Conservation (phyloP, 2,329 filamentous ascomycete species). For the Aspergillus flavus region DNA sequence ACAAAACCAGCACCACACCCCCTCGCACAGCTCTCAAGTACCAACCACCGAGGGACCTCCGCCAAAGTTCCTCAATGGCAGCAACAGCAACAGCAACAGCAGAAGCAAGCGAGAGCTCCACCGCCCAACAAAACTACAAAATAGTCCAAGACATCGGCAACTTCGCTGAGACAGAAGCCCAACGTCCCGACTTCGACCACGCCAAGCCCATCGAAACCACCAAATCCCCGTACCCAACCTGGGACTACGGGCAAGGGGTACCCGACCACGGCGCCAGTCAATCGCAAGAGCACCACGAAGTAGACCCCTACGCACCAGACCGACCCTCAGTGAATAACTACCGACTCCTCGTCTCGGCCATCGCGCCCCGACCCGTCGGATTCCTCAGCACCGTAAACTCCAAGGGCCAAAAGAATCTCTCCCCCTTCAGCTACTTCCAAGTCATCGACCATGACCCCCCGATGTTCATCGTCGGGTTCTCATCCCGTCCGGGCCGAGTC, state of each 20-base stretch:
- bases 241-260: conserved; percentile 28
- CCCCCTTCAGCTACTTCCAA: conserved; percentile 83
- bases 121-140: conserved; percentile 18
- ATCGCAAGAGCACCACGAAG: conserved; percentile 54
- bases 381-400: conserved; percentile 59
- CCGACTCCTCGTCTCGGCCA: conserved; percentile 80
- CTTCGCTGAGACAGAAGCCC: conserved; percentile 36
- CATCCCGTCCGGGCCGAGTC: conserved; percentile 56
- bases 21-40: not conserved
- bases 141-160: conserved; percentile 22
- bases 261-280: conserved; percentile 17
- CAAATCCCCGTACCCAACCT: conserved; percentile 40
- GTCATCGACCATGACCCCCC: conserved; percentile 82
- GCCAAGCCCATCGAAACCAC: conserved; percentile 31
- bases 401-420: conserved; percentile 73
- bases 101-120: not conserved
- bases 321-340: conserved; percentile 75
- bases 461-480: conserved; percentile 69
- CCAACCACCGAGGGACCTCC: not conserved
- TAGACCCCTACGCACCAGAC: conserved; percentile 74
- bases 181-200: conserved; percentile 38
- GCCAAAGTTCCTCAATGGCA: not conserved
- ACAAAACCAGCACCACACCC: not conserved
- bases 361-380: conserved; percentile 77
- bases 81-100: not conserved